Base-by-base conservation (phyloP, 768 basidiomycete species). In the Mycena haematopus region DNA sequence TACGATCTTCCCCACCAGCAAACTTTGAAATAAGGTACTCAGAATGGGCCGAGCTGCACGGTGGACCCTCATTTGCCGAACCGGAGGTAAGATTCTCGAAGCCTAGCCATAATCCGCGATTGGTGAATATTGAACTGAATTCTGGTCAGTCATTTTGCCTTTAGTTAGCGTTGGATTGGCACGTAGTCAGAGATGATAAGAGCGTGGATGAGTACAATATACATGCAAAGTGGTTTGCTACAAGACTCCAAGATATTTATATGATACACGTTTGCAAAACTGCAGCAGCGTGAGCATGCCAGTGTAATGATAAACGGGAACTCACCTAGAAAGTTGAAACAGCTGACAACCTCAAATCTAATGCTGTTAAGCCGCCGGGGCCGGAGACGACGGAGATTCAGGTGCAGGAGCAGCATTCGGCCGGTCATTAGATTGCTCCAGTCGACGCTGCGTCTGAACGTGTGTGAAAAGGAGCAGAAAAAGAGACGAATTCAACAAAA, bases 201-300 rank as follows among this genome's bases (percentile, higher is more conserved):
- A 44, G 11, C 27, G 42, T 25, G 38, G 17, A 22, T 45, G 11
- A 21, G 25, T 56, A 45, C 42, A 45, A 24, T 45, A 56, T 27
- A 45, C 13, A 27, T 55, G 25, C 35, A 14, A 42, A 40, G 15
- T 27, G 35, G 33, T n/a, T 54, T 56, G 54, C 54, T 56, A 56
- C 54, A 56, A 46, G 44, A 46, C 45, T 56, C 42, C 54, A 44
- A 56, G 42, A 56, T 45, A 24, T 40, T 54, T 24, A 9, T 24
- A 29, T 35, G 10, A 44, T 44, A 45, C 44, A 56, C 42, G 40
- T 25, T 9, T 31, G 44, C 54, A 29, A 56, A 56, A 15, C 25
- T 19, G 29, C 44, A 45, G 21, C 14, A 22, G 15, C 9, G 19
- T 29, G 19, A 14, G 25, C 19, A 29, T n/a, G 25, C 36, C 33